Percentiles rank a stretch among this genome's conserved stretches.
These are phyloP conservation scores for Dendrobium chrysotoxum DNA, from an alignment of 106 monocot species.

Conservation along the genomic window DNA sequence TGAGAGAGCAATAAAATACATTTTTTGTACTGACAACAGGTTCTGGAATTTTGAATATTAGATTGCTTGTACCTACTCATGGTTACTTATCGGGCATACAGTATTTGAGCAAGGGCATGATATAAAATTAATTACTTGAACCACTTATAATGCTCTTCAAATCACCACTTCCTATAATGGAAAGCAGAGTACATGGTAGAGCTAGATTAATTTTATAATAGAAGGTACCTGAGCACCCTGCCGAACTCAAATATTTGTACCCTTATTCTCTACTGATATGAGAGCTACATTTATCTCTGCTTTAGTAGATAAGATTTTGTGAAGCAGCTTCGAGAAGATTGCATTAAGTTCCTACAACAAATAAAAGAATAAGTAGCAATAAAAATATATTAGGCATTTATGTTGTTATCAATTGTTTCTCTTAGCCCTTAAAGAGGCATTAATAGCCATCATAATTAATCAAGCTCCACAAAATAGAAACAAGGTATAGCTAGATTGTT, in stretches of 20 bases:
- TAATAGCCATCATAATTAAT: neutral
- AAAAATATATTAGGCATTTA: neutral
- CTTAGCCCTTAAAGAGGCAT: too few species aligned
- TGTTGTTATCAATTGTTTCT: neutral
- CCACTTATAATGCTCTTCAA: too few species aligned
- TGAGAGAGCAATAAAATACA: too few species aligned
- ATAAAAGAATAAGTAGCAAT: neutral
- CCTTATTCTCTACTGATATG: slow-evolving; percentile 94
- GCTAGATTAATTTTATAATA: neutral
- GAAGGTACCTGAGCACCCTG: slow-evolving; percentile 89
- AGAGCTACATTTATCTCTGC: slow-evolving; percentile 86
- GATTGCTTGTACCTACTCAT: too few species aligned
- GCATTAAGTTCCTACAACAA: slow-evolving; percentile 77
- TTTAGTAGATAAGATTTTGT: slow-evolving; percentile 60
- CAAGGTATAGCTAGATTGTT: neutral
- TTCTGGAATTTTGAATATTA: too few species aligned
- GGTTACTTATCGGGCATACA: too few species aligned
- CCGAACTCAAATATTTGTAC: slow-evolving; percentile 82
- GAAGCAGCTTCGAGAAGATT: slow-evolving; percentile 84
- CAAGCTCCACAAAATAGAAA: neutral
- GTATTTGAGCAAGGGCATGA: too few species aligned
- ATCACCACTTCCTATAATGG: too few species aligned
- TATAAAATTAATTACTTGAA: too few species aligned
- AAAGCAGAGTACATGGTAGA: neutral
- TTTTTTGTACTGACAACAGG: too few species aligned